Conservation (phyloP, 2,329 filamentous ascomycete genomes). For the Sphaerulina musiva region DNA sequence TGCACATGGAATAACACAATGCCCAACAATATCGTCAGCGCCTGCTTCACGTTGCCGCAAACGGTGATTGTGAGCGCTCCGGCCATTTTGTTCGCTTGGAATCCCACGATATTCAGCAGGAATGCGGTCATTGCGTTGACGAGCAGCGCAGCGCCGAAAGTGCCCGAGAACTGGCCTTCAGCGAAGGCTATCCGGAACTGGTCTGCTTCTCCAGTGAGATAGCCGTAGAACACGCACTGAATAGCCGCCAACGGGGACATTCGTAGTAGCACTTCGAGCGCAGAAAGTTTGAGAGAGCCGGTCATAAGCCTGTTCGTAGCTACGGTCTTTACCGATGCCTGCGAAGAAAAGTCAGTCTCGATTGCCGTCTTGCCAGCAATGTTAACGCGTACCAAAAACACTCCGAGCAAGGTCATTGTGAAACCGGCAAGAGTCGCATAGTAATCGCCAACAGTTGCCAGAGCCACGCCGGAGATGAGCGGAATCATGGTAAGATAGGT, state of each 20-base stretch:
- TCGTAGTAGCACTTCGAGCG: constrained; percentile 52
- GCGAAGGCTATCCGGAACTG: constrained; percentile 12
- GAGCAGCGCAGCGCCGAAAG: constrained; percentile 48
- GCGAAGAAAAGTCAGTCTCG: not conserved
- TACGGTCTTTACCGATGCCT: constrained; percentile 50
- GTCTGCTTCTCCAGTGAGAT: constrained; percentile 18
- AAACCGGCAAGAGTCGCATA: constrained; percentile 52
- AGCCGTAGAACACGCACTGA: constrained; percentile 21
- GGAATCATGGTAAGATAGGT: constrained; percentile 57
- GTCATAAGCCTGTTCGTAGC: constrained; percentile 61
- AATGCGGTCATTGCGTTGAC: constrained; percentile 33
- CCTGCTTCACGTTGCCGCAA: constrained; percentile 36
- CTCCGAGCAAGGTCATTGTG: constrained; percentile 35
- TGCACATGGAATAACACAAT: constrained; percentile 34
- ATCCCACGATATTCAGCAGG: constrained; percentile 35
- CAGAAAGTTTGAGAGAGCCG: constrained; percentile 51
- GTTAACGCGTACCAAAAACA: constrained; percentile 20
- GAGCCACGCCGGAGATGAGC: constrained; percentile 53
- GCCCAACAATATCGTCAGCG: constrained; percentile 34
- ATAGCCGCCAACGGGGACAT: constrained; percentile 23
- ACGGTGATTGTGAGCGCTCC: constrained; percentile 36
- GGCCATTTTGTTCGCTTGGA: constrained; percentile 36
- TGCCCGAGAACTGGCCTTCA: constrained; percentile 43
- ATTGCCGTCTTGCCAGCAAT: not conserved
- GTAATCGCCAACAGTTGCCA: constrained; percentile 58